Evolutionary conservation across 106 monocot species (phyloP).

Genomic region (Allium fistulosum): DNA sequence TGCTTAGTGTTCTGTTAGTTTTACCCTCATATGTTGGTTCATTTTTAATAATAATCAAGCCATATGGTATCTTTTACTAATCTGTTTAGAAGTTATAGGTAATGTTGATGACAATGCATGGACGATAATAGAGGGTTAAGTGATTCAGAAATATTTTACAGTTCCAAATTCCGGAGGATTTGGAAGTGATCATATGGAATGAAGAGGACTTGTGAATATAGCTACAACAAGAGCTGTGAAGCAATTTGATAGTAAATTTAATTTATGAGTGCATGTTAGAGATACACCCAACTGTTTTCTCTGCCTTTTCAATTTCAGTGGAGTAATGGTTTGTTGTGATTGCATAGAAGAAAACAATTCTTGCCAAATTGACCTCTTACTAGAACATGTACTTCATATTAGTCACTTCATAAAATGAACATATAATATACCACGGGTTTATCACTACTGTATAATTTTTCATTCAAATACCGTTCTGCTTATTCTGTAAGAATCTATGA

Average conservation of each 20-base stretch:
- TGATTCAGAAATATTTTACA: conserved; percentile 37
- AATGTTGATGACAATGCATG: conserved; percentile 62
- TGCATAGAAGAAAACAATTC: too few species aligned
- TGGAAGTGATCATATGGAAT: conserved; percentile 50
- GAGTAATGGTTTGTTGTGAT: too few species aligned
- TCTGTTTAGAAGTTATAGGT: conserved; percentile 37
- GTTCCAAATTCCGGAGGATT: conserved; percentile 59
- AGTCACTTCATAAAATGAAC: too few species aligned
- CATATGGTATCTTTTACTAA: background rate
- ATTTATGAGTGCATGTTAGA: conserved; percentile 49
- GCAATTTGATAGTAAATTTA: conserved; percentile 25
- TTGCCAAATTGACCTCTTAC: too few species aligned
- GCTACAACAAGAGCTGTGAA: conserved; percentile 35
- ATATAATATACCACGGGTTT: too few species aligned
- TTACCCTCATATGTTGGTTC: background rate
- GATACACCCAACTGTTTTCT: conserved; percentile 31
- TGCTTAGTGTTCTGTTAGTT: too few species aligned
- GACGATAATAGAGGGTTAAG: conserved; percentile 57
- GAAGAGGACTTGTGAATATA: conserved; percentile 52
- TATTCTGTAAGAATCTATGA: too few species aligned
- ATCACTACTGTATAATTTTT: too few species aligned
- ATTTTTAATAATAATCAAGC: background rate
- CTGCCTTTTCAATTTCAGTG: background rate
- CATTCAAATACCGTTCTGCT: too few species aligned
- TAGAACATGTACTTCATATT: too few species aligned